phyloP scores from a whole-genome alignment of 352 stramenopile genomes.

The Phytophthora sansomeana region DNA sequence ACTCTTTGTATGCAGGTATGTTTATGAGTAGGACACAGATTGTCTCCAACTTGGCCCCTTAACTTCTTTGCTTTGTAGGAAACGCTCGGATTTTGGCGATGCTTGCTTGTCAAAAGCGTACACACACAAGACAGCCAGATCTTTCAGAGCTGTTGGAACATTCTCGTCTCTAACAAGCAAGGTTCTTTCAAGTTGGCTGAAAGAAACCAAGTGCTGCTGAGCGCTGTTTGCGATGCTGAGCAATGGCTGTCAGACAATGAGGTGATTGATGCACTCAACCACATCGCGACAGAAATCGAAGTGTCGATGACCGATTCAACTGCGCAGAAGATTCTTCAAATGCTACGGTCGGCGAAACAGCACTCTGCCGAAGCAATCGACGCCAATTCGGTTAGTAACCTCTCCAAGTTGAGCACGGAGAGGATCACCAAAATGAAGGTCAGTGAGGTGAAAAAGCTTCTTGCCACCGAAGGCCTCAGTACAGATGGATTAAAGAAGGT shows the following conservation, averaged over 20 bases:
- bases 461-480: slow-evolving; percentile 39
- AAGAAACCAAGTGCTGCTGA: slow-evolving; percentile 42
- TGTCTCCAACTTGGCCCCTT: background rate
- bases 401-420: slow-evolving; percentile 38
- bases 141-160: slow-evolving; percentile 44
- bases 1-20: slow-evolving; percentile 67
- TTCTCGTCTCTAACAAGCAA: slow-evolving; percentile 23
- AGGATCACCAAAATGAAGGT: slow-evolving; percentile 55
- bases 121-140: slow-evolving; percentile 6
- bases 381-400: slow-evolving; percentile 1
- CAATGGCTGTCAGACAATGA: slow-evolving; percentile 53
- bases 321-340: slow-evolving; percentile 29
- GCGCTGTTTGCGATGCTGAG: slow-evolving; percentile 42
- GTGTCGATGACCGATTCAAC: slow-evolving; percentile 26
- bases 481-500: slow-evolving; percentile 60
- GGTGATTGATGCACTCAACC: slow-evolving; percentile 42
- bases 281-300: slow-evolving; percentile 48
- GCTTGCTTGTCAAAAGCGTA: slow-evolving; percentile 47
- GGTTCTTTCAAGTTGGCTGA: slow-evolving; percentile 17
- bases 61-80: slow-evolving; percentile 39
- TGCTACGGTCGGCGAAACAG: slow-evolving; percentile 20
- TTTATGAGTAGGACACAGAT: background rate
- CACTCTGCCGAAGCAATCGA: slow-evolving; percentile 11
- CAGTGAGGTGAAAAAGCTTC: slow-evolving; percentile 47
- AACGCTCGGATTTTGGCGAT: slow-evolving; percentile 66